These are phyloP conservation scores for Maudiozyma turicensis DNA, from an alignment of 805 yeast species.

Conservation along the genomic window DNA sequence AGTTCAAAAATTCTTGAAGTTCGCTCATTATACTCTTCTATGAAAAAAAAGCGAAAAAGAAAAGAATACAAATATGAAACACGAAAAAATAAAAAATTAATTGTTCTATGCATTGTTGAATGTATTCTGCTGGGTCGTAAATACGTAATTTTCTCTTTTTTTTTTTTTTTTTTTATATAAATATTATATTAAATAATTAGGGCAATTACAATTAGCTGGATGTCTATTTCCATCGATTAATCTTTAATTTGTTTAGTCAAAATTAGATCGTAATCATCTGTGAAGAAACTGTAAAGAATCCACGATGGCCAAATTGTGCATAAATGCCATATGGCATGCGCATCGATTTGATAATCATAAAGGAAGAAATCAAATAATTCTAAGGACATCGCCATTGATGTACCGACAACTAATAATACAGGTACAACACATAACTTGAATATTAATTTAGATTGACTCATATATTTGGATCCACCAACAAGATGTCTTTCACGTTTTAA, in stretches of 20 bases:
- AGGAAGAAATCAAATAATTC: constrained; percentile 89
- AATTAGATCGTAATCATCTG: constrained; percentile 31
- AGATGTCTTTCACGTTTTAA: not conserved
- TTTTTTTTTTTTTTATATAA: no score
- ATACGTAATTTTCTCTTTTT: no score
- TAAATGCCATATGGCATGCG: constrained; percentile 91
- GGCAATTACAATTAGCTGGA: no score
- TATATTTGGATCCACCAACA: not conserved
- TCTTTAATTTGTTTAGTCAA: not conserved
- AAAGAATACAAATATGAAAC: not conserved
- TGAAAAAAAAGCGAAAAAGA: not conserved
- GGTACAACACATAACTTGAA: constrained; percentile 37
- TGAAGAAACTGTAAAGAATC: constrained; percentile 58
- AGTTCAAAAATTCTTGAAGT: no score
- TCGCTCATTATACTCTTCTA: no score
- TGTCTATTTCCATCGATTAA: no score
- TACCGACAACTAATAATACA: constrained; percentile 38
- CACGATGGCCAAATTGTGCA: constrained; percentile 76
- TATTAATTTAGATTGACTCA: constrained; percentile 5
- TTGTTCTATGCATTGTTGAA: no score
- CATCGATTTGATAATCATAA: constrained; percentile 60
- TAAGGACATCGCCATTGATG: constrained; percentile 71
- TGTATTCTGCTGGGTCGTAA: no score
- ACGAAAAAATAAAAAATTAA: no score
- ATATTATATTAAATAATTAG: no score